These are phyloP conservation scores for Trametes meyenii DNA, from an alignment of 768 basidiomycete species.

Conservation along the genomic window DNA sequence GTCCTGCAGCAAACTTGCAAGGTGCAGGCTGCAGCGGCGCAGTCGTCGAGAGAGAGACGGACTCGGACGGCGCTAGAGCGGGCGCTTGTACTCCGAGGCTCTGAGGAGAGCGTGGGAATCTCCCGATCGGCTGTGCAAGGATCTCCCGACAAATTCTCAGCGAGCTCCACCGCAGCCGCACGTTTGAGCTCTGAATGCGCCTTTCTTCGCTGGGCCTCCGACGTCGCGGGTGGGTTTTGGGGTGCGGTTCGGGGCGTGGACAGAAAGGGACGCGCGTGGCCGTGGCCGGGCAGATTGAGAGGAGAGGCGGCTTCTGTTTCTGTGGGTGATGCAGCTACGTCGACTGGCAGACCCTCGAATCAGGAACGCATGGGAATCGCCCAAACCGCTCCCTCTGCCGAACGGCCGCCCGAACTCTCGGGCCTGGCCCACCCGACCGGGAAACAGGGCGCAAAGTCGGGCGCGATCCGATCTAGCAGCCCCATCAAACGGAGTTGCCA, in stretches of 20 bases:
- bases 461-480: slow-evolving; percentile 18
- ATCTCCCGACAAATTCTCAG: neutral
- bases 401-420: slow-evolving; percentile 12
- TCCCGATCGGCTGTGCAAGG: slow-evolving; percentile 10
- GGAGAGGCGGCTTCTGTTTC: neutral
- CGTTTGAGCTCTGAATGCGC: neutral
- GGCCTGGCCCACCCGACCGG: slow-evolving; percentile 4
- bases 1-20: neutral
- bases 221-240: slow-evolving; percentile 6
- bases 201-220: too few relatives aligned
- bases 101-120: neutral
- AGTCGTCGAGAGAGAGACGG: neutral
- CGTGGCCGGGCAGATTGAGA: neutral
- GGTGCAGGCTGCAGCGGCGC: neutral
- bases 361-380: slow-evolving; percentile 16
- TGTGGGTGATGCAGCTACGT: slow-evolving; percentile 3
- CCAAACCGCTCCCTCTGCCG: slow-evolving; percentile 7
- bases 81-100: neutral
- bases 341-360: slow-evolving; percentile 8
- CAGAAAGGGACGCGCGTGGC: neutral
- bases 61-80: neutral
- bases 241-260: too few relatives aligned
- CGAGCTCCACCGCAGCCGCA: neutral
- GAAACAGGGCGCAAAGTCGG: slow-evolving; percentile 21
- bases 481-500: slow-evolving; percentile 14